Evolutionary conservation across 495 filamentous ascomycete genomes (phyloP).

Genomic region (Podospora tetraspora): DNA sequence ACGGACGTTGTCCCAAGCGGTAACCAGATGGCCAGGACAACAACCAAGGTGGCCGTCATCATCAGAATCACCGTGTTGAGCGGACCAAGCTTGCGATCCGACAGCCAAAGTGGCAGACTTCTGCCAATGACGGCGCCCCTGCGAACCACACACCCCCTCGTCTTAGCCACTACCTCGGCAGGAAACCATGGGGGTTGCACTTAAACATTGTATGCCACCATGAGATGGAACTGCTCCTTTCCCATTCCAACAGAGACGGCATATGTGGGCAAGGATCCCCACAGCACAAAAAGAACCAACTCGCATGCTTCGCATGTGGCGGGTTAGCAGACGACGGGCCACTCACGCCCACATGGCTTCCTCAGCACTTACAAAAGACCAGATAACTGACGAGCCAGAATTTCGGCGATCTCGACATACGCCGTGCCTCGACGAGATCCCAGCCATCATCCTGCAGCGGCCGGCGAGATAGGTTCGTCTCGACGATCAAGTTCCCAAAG

Average conservation of each 20-base stretch:
- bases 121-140: conserved; percentile 27
- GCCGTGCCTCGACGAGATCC: conserved; percentile 4
- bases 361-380: conserved; percentile 23
- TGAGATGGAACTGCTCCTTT: conserved; percentile 26
- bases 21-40: conserved; percentile 22
- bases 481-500: conserved; percentile 19
- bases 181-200: not conserved
- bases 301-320: conserved; percentile 21
- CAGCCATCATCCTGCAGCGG: not conserved
- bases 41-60: conserved; percentile 24
- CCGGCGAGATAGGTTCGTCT: conserved; percentile 17
- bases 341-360: not conserved
- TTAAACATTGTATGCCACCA: conserved; percentile 34
- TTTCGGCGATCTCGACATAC: conserved; percentile 13
- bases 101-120: conserved; percentile 25
- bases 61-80: conserved; percentile 27
- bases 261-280: conserved; percentile 30
- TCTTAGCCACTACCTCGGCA: not conserved
- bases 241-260: conserved; percentile 22
- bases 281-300: conserved; percentile 29
- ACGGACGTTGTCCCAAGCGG: conserved; percentile 20
- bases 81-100: conserved; percentile 23
- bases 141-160: not conserved
- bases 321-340: not conserved
- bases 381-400: conserved; percentile 26